Evolutionary conservation across 345 rosid species (phyloP), one percentile per base, ranked within the genome.

Genomic region (Noccaea caerulescens): DNA sequence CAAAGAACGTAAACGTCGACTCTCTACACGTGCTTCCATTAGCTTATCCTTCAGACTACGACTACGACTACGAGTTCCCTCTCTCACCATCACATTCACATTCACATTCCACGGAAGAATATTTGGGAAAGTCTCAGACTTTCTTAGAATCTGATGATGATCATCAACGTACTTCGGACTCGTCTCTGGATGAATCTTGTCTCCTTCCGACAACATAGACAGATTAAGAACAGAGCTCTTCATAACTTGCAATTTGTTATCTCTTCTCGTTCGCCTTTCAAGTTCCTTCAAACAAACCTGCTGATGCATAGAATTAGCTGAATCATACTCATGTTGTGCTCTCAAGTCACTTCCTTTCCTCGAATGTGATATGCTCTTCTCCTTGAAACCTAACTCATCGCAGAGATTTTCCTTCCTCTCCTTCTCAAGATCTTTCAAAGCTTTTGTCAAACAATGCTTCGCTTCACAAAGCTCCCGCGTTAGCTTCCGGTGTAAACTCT

Each of bases 11-110:
- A 85, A 80, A 44, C 72, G 86, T 76, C 72, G 83, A 45, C 84
- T 58, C 76, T 91, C 93, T 53, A 86, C 72, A 75, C 97, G 87
- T 66, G 96, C 97, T 81, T 94, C 99, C 10, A 89, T 79, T 69
- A 92, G 81, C 79, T 87, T 92, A 30, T 86, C 90, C 85, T 88
- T 84, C 78, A 94, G 82, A 30, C 91, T 85, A 58, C 56, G 56
- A n/a, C n/a, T n/a, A n/a, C n/a, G n/a, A 20, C 8, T 85, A 58
- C 56, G 56, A 20, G 7, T 51, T 6, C 77, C 67, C 7, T 69
- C 59, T 57, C 64, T 63, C 33, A n/a, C n/a, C n/a, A n/a, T n/a
- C n/a, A n/a, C n/a, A n/a, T n/a, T n/a, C n/a, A 38, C 37, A 44
- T 37, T 58, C 56, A 57, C 70, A 56, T 64, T 65, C 53, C 52